phyloP scores from a whole-genome alignment of 2,329 filamentous ascomycete species.

The Karstenula rhodostoma region DNA sequence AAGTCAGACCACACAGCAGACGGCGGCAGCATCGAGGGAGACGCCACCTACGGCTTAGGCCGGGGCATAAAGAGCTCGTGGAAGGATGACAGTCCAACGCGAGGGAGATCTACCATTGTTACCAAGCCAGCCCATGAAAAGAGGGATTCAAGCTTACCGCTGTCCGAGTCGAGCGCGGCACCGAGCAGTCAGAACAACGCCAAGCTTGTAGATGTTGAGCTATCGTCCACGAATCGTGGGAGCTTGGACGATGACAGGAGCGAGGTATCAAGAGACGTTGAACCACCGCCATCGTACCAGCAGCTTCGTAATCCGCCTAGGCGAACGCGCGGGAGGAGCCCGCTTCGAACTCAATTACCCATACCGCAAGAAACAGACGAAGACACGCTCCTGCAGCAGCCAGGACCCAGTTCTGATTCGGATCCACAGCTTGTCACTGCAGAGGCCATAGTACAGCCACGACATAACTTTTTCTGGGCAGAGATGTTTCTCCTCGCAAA shows the following conservation, averaged over 20 bases:
- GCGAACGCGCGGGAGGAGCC: slow-evolving; percentile 51
- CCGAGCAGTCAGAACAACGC: slow-evolving; percentile 66
- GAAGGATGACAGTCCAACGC: slow-evolving; percentile 57
- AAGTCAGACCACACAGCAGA: slow-evolving; percentile 61
- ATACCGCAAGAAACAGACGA: slow-evolving; percentile 62
- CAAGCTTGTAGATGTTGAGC: slow-evolving; percentile 83
- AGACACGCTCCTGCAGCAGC: slow-evolving; percentile 55
- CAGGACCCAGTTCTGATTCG: slow-evolving; percentile 59
- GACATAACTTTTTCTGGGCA: slow-evolving; percentile 90
- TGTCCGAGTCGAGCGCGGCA: slow-evolving; percentile 51
- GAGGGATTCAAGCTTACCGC: slow-evolving; percentile 51
- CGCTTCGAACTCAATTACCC: slow-evolving; percentile 48
- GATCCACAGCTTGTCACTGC: slow-evolving; percentile 65
- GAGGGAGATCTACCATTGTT: slow-evolving; percentile 49
- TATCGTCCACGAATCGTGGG: slow-evolving; percentile 70
- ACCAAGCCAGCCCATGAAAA: slow-evolving; percentile 46
- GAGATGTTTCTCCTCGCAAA: slow-evolving; percentile 87
- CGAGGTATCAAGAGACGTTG: slow-evolving; percentile 38
- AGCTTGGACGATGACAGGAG: slow-evolving; percentile 53
- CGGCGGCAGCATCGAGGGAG: slow-evolving; percentile 51
- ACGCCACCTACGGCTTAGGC: slow-evolving; percentile 51
- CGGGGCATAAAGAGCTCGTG: slow-evolving; percentile 66
- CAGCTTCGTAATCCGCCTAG: slow-evolving; percentile 60
- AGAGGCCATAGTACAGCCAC: slow-evolving; percentile 50
- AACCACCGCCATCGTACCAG: slow-evolving; percentile 65